These are phyloP conservation scores for Tricholoma saponaceum DNA, from an alignment of 768 basidiomycete species.

Conservation along the genomic window DNA sequence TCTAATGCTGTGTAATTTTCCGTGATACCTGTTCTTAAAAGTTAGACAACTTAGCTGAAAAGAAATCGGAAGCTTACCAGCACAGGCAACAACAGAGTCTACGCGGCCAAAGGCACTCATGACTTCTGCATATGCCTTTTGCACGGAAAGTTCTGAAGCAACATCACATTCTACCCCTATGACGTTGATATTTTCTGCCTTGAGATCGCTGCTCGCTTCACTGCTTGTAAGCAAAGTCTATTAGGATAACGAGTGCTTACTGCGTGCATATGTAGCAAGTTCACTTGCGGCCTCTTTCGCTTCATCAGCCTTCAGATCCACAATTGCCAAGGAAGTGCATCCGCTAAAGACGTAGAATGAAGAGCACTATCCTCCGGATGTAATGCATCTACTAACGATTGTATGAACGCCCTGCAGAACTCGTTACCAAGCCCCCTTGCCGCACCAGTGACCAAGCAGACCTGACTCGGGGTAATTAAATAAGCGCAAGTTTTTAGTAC, in stretches of 20 bases:
- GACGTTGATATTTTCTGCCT: slow-evolving; percentile 55
- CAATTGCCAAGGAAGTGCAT: slow-evolving; percentile 71
- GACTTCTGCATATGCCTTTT: slow-evolving; percentile 63
- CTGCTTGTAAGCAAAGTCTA: slow-evolving; percentile 10
- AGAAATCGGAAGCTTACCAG: slow-evolving; percentile 45
- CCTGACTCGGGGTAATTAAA: slow-evolving; percentile 40
- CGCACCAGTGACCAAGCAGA: slow-evolving; percentile 90
- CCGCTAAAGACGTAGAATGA: slow-evolving; percentile 44
- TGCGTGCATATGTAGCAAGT: slow-evolving; percentile 36
- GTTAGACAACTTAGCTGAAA: neutral
- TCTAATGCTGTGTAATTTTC: slow-evolving; percentile 88
- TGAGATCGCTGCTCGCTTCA: slow-evolving; percentile 51
- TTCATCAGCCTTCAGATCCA: slow-evolving; percentile 76
- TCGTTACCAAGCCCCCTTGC: slow-evolving; percentile 88
- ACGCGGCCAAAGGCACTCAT: slow-evolving; percentile 65
- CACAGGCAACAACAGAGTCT: slow-evolving; percentile 84
- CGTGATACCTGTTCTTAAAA: slow-evolving; percentile 56
- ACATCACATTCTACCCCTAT: slow-evolving; percentile 87
- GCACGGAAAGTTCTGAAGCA: slow-evolving; percentile 73
- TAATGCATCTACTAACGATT: slow-evolving; percentile 53
- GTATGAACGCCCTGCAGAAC: slow-evolving; percentile 87
- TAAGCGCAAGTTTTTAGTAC: neutral
- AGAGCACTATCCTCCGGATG: neutral
- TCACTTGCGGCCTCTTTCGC: slow-evolving; percentile 66
- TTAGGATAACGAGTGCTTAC: slow-evolving; percentile 23